Evolutionary conservation across 2,329 filamentous ascomycete genomes (phyloP).

Genomic region (Diplodia sapinea): DNA sequence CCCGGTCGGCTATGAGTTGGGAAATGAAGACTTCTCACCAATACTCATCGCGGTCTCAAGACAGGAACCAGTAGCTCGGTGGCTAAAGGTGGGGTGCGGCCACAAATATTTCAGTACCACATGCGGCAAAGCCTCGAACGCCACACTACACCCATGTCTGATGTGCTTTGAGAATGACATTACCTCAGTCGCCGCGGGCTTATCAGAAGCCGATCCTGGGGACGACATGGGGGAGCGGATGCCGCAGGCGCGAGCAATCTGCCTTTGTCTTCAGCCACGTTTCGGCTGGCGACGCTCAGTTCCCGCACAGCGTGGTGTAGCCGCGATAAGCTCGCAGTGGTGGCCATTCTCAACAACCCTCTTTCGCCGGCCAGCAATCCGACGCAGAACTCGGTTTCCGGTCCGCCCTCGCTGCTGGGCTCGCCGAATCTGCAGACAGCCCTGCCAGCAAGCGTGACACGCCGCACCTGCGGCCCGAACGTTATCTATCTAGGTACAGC

Average conservation of each 20-base stretch:
- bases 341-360: not conserved
- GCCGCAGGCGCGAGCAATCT: conserved; percentile 7
- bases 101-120: not conserved
- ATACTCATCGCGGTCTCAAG: too few species aligned
- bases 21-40: not conserved
- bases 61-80: not conserved
- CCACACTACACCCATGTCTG: not conserved
- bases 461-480: conserved; percentile 14
- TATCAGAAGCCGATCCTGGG: conserved; percentile 6
- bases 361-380: not conserved
- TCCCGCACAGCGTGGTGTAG: not conserved
- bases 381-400: not conserved
- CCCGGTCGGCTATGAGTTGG: not conserved
- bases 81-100: not conserved
- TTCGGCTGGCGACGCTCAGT: conserved; percentile 4
- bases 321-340: conserved; percentile 13
- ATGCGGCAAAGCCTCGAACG: not conserved
- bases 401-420: not conserved
- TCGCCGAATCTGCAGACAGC: not conserved
- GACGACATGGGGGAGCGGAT: not conserved
- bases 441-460: not conserved
- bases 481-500: conserved; percentile 8
- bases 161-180: conserved; percentile 25
- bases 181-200: conserved; percentile 24
- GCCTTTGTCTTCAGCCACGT: not conserved